These are phyloP conservation scores for Linum tenue DNA, from an alignment of 345 rosid species.

Conservation along the genomic window DNA sequence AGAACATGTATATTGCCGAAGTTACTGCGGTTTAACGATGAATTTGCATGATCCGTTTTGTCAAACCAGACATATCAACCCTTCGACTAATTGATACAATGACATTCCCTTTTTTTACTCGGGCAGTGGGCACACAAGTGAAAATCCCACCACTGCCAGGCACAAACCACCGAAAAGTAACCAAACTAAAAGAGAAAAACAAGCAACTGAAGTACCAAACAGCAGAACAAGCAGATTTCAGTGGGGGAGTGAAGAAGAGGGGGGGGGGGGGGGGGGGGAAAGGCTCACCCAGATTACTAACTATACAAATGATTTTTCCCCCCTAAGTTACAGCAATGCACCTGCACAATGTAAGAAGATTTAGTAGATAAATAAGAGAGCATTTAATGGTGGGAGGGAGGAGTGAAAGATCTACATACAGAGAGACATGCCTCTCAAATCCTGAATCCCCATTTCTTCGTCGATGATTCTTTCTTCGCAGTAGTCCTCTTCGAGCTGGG, in stretches of 20 bases:
- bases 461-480: slow-evolving; percentile 53
- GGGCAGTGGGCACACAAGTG: too few species aligned
- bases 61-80: too few species aligned
- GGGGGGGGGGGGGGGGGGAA: slow-evolving; percentile 3
- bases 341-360: not conserved
- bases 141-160: too few species aligned
- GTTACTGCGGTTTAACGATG: too few species aligned
- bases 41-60: too few species aligned
- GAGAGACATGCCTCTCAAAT: slow-evolving; percentile 26
- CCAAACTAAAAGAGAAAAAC: too few species aligned
- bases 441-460: slow-evolving; percentile 93
- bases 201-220: slow-evolving; percentile 11
- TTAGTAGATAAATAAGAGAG: slow-evolving; percentile 12
- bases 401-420: too few species aligned
- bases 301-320: slow-evolving; percentile 39
- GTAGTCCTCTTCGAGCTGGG: slow-evolving; percentile 52
- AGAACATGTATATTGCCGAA: too few species aligned
- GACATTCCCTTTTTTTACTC: too few species aligned
- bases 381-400: not conserved
- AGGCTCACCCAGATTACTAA: slow-evolving; percentile 26
- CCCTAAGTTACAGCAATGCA: slow-evolving; percentile 38
- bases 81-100: too few species aligned
- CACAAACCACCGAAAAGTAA: too few species aligned
- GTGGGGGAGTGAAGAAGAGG: not conserved
- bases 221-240: slow-evolving; percentile 12